These are phyloP conservation scores for Conringia planisiliqua DNA, from an alignment of 345 rosid species.

Conservation along the genomic window DNA sequence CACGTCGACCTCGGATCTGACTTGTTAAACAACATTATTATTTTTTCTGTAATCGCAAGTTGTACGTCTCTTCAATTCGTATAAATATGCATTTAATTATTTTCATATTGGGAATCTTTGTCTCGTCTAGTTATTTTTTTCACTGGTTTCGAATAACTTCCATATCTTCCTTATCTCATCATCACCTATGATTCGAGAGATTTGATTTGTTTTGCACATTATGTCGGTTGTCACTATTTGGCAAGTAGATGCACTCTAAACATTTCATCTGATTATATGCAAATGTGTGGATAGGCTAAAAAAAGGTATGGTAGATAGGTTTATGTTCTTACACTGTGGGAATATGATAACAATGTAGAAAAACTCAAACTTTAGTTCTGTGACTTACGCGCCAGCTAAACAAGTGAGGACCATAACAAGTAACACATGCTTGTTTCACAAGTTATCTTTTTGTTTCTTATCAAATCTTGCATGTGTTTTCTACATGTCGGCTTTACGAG, in stretches of 20 bases:
- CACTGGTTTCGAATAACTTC: neutral
- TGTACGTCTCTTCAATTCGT: neutral
- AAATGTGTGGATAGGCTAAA: neutral
- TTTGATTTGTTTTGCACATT: neutral
- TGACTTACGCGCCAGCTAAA: slow-evolving; percentile 36
- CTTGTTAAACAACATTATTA: neutral
- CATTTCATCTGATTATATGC: neutral
- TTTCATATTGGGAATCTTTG: neutral
- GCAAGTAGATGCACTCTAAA: neutral
- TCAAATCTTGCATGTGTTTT: neutral
- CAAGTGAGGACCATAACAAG: slow-evolving; percentile 5
- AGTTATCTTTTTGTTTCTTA: neutral
- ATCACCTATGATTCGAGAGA: neutral
- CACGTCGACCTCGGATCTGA: slow-evolving; percentile 7
- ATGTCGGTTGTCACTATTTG: neutral
- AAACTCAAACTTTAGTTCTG: slow-evolving; percentile 14
- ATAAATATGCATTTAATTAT: neutral
- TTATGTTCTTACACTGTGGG: neutral
- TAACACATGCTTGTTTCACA: neutral
- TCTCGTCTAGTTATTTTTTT: neutral
- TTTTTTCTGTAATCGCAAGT: neutral
- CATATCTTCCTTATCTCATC: neutral
- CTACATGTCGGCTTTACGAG: slow-evolving; percentile 24
- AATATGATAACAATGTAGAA: neutral
- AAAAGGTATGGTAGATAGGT: neutral